A percentile compares a stretch with the other conserved stretches of the same genome.
Conservation (phyloP, 73 alveolate species). For the Uronychia binucleata region DNA sequence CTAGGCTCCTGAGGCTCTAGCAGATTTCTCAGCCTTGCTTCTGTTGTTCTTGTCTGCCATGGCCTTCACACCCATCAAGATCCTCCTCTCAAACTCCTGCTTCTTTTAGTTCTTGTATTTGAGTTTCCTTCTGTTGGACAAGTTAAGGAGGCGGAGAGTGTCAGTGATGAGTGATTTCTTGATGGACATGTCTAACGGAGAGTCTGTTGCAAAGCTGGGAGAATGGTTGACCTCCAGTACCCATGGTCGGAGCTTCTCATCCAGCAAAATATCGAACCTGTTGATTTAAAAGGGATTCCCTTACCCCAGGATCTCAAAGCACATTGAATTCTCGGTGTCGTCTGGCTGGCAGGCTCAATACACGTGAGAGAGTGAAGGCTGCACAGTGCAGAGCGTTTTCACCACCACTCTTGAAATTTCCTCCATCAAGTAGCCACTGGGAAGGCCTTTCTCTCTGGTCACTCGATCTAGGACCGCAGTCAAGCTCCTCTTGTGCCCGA, state of each 20-base stretch:
- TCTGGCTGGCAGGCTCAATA: slow-evolving; percentile 65
- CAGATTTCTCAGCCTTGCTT: no score
- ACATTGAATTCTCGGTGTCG: slow-evolving; percentile 56
- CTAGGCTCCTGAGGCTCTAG: no score
- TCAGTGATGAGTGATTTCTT: slow-evolving; percentile 52
- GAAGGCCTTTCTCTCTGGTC: slow-evolving; percentile 26
- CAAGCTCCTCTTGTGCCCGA: slow-evolving; percentile 39
- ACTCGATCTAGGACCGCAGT: no score
- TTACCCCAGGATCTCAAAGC: slow-evolving; percentile 65
- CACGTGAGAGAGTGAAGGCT: slow-evolving; percentile 57
- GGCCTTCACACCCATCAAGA: no score
- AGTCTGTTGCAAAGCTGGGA: slow-evolving; percentile 83
- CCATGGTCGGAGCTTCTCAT: slow-evolving; percentile 63
- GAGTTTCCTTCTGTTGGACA: no score
- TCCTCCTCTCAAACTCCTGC: no score
- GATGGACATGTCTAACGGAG: slow-evolving; percentile 59
- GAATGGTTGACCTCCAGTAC: slow-evolving; percentile 86
- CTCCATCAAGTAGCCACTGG: slow-evolving; percentile 37
- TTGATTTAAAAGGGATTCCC: neutral
- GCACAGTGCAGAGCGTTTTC: slow-evolving; percentile 45
- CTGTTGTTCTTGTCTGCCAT: no score
- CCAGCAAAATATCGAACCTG: slow-evolving; percentile 52
- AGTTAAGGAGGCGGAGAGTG: slow-evolving; percentile 55
- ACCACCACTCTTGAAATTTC: slow-evolving; percentile 38
- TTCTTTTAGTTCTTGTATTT: no score